These are phyloP conservation scores for Petunia hybrid DNA, from an alignment of 305 asterid genomes.

Conservation along the genomic window DNA sequence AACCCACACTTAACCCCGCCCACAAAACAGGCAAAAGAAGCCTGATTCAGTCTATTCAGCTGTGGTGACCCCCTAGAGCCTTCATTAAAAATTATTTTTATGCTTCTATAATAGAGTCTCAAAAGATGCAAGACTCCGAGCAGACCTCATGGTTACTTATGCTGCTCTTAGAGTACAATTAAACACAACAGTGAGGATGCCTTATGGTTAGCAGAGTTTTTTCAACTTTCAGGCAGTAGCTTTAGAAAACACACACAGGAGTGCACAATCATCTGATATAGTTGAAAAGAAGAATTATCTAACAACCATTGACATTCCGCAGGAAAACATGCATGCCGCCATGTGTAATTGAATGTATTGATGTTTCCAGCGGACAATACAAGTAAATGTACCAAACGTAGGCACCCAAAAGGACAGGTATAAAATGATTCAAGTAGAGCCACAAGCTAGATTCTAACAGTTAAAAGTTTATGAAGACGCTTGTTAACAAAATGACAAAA, in stretches of 20 bases:
- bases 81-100: background rate
- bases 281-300: background rate
- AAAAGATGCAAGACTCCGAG: background rate
- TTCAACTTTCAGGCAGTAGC: background rate
- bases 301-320: background rate
- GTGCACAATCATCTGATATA: slow-evolving; percentile 1
- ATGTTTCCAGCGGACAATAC: slow-evolving; percentile 24
- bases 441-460: slow-evolving; percentile 12
- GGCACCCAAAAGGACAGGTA: background rate
- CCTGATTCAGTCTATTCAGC: slow-evolving; percentile 5
- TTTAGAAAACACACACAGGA: slow-evolving; percentile 4
- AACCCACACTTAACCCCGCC: too few species aligned
- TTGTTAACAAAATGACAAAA: background rate
- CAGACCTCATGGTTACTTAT: background rate
- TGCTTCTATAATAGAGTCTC: background rate
- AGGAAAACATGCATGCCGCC: background rate
- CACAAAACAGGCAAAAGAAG: too few species aligned
- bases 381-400: slow-evolving; percentile 19
- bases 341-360: background rate
- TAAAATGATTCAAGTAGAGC: slow-evolving; percentile 11
- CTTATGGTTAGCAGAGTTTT: background rate
- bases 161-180: background rate
- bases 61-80: slow-evolving; percentile 8
- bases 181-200: background rate
- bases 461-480: background rate